phyloP scores from a whole-genome alignment of 768 basidiomycete species.

The Tulasnella sp. region DNA sequence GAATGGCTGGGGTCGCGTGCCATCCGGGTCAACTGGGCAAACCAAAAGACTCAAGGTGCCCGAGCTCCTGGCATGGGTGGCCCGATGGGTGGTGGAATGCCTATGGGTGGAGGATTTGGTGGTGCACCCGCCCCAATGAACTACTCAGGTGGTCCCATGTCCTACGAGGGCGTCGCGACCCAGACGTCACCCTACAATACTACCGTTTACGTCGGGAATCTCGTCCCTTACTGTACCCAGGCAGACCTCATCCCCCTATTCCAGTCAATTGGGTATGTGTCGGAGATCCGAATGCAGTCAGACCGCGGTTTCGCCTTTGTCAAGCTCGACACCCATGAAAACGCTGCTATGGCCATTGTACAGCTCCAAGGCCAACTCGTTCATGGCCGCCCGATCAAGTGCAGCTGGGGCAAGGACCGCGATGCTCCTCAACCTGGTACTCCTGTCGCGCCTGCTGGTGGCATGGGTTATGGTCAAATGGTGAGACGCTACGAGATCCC shows the following conservation, averaged over 20 bases:
- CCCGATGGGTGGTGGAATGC: slow-evolving; percentile 24
- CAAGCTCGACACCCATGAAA: slow-evolving; percentile 96
- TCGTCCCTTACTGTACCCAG: slow-evolving; percentile 95
- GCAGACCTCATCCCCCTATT: slow-evolving; percentile 96
- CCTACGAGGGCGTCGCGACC: slow-evolving; percentile 86
- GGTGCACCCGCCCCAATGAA: slow-evolving; percentile 83
- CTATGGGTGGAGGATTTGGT: slow-evolving; percentile 28
- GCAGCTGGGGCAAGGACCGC: slow-evolving; percentile 97
- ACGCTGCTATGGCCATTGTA: slow-evolving; percentile 96
- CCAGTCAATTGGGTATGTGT: slow-evolving; percentile 97
- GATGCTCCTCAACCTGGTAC: slow-evolving; percentile 44
- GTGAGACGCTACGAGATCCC: slow-evolving; percentile 37
- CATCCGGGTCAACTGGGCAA: slow-evolving; percentile 99
- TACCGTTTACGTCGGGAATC: slow-evolving; percentile 97
- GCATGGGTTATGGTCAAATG: slow-evolving; percentile 70
- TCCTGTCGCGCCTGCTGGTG: slow-evolving; percentile 46
- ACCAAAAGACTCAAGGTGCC: slow-evolving; percentile 90
- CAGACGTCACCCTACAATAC: slow-evolving; percentile 93
- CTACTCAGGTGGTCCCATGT: slow-evolving; percentile 80
- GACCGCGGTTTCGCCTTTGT: slow-evolving; percentile 99
- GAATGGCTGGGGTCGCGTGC: slow-evolving; percentile 98
- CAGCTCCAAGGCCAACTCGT: slow-evolving; percentile 96
- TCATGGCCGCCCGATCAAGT: slow-evolving; percentile 95
- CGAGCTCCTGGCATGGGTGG: slow-evolving; percentile 21
- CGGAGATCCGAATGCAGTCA: slow-evolving; percentile 98